Conservation (phyloP, 129 eudicot species). For the Calendula officinalis region DNA sequence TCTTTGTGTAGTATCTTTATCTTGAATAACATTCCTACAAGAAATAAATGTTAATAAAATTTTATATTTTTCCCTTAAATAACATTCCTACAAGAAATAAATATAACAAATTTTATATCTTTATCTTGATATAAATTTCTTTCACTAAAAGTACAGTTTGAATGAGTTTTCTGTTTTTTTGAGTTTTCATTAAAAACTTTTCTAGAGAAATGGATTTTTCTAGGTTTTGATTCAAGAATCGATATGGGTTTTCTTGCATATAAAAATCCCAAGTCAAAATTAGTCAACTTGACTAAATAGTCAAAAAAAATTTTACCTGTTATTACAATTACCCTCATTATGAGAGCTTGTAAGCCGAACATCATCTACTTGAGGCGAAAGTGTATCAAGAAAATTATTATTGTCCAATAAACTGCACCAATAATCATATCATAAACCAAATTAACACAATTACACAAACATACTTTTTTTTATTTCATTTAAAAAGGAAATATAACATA, state of each 20-base stretch:
- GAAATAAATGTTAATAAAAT: neutral
- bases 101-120: neutral
- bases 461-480: neutral
- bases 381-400: constrained; percentile 45
- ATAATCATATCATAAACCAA: neutral
- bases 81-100: constrained; percentile 34
- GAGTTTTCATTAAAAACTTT: no score
- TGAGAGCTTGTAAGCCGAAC: constrained; percentile 32
- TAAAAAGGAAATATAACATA: neutral
- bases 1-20: constrained; percentile 31
- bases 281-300: neutral
- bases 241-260: neutral
- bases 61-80: constrained; percentile 5
- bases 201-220: no score
- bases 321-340: constrained; percentile 26
- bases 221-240: constrained; percentile 1
- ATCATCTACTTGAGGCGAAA: constrained; percentile 61
- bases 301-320: constrained; percentile 23
- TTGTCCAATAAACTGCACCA: constrained; percentile 54
- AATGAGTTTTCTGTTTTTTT: no score
- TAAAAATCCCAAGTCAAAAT: neutral
- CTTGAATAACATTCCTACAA: constrained; percentile 37
- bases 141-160: no score
- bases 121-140: constrained; percentile 37
- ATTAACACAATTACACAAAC: constrained; percentile 25